These are phyloP conservation scores for Syncephalastrum sp. DNA, from an alignment of 371 early-diverging fungal species.

Conservation along the genomic window DNA sequence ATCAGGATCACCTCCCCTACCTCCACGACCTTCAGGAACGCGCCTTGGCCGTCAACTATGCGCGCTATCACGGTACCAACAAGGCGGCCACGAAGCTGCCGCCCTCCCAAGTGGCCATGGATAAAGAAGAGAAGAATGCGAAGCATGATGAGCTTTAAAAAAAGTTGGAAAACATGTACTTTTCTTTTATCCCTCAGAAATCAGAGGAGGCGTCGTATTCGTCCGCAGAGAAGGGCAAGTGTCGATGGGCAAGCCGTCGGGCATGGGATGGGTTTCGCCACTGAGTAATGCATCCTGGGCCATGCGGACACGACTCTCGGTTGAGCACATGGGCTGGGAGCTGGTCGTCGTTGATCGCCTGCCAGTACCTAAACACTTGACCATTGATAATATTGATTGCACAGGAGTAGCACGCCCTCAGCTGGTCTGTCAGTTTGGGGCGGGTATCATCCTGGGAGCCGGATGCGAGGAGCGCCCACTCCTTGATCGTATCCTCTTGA, in stretches of 20 bases:
- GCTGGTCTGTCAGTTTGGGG: conserved; percentile 14
- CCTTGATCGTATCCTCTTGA: neutral
- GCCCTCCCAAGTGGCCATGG: neutral
- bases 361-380: conserved; percentile 25
- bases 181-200: too few species aligned
- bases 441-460: too few species aligned
- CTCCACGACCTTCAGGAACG: conserved; percentile 29
- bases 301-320: too few species aligned
- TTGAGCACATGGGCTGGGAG: too few species aligned
- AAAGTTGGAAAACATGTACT: too few species aligned
- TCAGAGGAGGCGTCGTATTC: too few species aligned
- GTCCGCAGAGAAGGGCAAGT: too few species aligned
- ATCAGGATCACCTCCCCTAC: conserved; percentile 23
- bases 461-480: too few species aligned
- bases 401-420: conserved; percentile 28
- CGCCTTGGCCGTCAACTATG: conserved; percentile 32
- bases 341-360: neutral
- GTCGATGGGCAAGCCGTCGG: too few species aligned
- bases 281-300: too few species aligned
- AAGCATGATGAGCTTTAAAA: too few species aligned
- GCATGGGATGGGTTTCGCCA: too few species aligned
- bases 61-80: conserved; percentile 25
- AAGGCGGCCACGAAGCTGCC: neutral
- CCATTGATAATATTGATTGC: conserved; percentile 27
- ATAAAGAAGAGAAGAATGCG: neutral